Base-by-base conservation (phyloP, 2,329 filamentous ascomycete species). In the Arthroderma sp. region DNA sequence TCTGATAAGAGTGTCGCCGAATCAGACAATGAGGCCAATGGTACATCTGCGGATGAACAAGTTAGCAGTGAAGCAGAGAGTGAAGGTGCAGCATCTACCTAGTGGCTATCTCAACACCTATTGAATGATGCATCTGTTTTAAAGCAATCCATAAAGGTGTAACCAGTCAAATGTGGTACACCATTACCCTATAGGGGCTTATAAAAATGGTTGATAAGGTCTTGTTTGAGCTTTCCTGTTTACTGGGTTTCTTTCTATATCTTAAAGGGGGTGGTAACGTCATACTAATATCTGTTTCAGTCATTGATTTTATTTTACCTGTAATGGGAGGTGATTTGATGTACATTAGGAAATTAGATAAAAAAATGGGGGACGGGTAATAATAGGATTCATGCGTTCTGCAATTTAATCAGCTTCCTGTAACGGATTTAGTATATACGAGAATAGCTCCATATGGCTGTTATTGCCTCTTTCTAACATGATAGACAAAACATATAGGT, bases 311-410 rank as follows among this genome's bases (percentile, higher is more conserved):
- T 17, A 38, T 21, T 33, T 2, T 51, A 31, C 28, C 25, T 51
- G 23, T 33, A 9, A 19, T 51, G 47, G 23, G 17, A 19, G 39
- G 25, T 19, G 28, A 15, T 31, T 17, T 51, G 47, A 31, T 51
- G 47, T 51, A 51, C 28, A 51, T 33, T 51, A 51, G 47, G 47
- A 51, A 51, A 51, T 33, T 51, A 51, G 47, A 51, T 51, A 51
- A 51, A 51, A 51, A 51, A 33, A 9, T n/a, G 47, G 47, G 47
- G 47, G 47, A 51, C 25, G 13, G 47, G 25, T 9, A 51, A 51
- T 51, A 35, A 33, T 51, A 33, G n/a, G 15, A 54, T 25, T 54
- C 33, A 38, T 41, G 19, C 28, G 33, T 41, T 54, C 33, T 33
- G 52, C 25, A 35, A 37, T 6, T 19, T 17, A 53, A 35, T 11